These are phyloP conservation scores for Solanum pennellii DNA, from an alignment of 257 asterid genomes.

Conservation along the genomic window DNA sequence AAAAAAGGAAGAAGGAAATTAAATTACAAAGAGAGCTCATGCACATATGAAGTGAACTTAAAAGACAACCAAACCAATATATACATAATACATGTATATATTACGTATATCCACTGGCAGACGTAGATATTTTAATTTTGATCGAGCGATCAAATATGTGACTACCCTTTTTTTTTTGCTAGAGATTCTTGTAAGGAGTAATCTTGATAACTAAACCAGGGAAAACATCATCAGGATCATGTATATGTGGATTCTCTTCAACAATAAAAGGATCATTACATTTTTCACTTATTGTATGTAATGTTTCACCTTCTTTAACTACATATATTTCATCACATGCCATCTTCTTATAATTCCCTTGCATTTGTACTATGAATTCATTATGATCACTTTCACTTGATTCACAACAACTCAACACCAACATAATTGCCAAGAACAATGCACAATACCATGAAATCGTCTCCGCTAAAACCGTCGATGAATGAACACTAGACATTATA, in stretches of 20 bases:
- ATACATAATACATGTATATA: background rate
- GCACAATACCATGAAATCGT: slow-evolving; percentile 51
- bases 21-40: background rate
- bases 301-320: slow-evolving; percentile 56
- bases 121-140: background rate
- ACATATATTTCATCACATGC: slow-evolving; percentile 55
- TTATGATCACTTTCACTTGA: slow-evolving; percentile 14
- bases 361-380: background rate
- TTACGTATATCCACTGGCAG: background rate
- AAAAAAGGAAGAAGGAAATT: background rate
- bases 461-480: slow-evolving; percentile 27
- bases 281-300: slow-evolving; percentile 51
- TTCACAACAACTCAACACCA: slow-evolving; percentile 54
- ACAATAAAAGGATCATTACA: slow-evolving; percentile 65
- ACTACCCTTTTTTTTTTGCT: background rate
- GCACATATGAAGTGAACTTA: background rate
- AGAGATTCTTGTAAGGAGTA: slow-evolving; percentile 22
- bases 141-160: background rate
- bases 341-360: background rate
- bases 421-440: slow-evolving; percentile 34
- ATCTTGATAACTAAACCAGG: slow-evolving; percentile 69
- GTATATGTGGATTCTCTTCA: slow-evolving; percentile 68
- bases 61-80: background rate
- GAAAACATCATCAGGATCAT: slow-evolving; percentile 67
- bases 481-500: slow-evolving; percentile 21